Conservation (phyloP, 139 green algal species). For the Tetratostichococcus sp. region DNA sequence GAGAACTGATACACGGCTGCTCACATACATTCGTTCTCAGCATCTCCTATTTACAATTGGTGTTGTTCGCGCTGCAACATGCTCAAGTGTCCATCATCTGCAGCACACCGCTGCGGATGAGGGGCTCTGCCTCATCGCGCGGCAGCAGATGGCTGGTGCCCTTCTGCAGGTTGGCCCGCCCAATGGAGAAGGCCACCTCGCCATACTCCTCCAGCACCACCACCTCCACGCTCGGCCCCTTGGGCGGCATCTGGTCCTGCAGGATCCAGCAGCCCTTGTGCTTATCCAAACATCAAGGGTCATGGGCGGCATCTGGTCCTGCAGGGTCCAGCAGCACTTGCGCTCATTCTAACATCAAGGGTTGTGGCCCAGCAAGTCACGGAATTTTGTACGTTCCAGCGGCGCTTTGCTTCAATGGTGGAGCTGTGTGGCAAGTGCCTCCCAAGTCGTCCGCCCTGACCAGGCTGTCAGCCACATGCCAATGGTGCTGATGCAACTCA, state of each 20-base stretch:
- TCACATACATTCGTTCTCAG: too few relatives aligned
- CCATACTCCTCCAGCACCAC: constrained; percentile 44
- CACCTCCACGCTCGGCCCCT: constrained; percentile 50
- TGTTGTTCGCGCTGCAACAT: too few relatives aligned
- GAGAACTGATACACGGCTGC: too few relatives aligned
- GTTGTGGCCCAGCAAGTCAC: constrained; percentile 35
- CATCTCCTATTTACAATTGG: too few relatives aligned
- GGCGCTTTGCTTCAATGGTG: too few relatives aligned
- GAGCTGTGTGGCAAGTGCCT: too few relatives aligned
- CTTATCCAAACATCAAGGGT: too few relatives aligned
- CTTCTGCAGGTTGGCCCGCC: constrained; percentile 29
- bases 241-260: constrained; percentile 42
- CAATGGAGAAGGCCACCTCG: constrained; percentile 40
- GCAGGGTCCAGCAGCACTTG: too few relatives aligned
- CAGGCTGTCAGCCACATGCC: too few relatives aligned
- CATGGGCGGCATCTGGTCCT: constrained; percentile 43
- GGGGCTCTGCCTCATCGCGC: constrained; percentile 38
- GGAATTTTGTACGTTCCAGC: constrained; percentile 36
- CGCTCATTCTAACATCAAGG: too few relatives aligned
- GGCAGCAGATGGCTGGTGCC: constrained; percentile 42
- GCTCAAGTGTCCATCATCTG: constrained; percentile 15
- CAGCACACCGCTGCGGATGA: constrained; percentile 43
- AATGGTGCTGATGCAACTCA: background rate
- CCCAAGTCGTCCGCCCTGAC: too few relatives aligned
- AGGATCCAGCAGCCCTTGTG: too few relatives aligned